Evolutionary conservation across 2,329 filamentous ascomycete species (phyloP), one percentile per base, ranked within the genome.

Genomic region (Graphilbum ipis-grandicollis): DNA sequence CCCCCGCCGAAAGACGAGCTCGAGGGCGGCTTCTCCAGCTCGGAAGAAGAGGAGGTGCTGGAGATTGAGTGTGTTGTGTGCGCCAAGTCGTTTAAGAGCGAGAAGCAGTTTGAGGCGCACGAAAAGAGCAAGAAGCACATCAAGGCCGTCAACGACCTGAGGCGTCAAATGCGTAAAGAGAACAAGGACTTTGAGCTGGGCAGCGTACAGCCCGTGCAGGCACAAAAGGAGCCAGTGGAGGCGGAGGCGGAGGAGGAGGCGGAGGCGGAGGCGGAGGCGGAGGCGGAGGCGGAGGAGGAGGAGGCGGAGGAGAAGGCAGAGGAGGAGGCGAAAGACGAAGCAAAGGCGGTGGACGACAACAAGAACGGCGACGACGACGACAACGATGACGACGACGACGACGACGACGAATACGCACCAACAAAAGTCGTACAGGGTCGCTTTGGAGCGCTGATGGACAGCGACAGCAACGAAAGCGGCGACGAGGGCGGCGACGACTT

Each of bases 101-200:
- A 93, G 52, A 85, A 84, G 45, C 88, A 96, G 51, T 85, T 80
- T 42, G 76, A 92, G 49, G 78, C 80, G 3, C 90, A 98, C 49
- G 86, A 94, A 58, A 84, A 79, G 59, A 96, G 88, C 63, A 98
- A 93, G 55, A 98, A 96, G 57, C 90, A 98, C 50, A 57, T 77
- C 42, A 96, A 93, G 52, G 79, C 84, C 3, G 68, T 94, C 7
- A 77, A 86, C 46, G 71, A 85, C 42, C 57, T 98, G 29, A 75
- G 74, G 48, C 68, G 72, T 48, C 77, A 90, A 52, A 93, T 98
- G 85, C 71, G 68, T 47, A 75, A 77, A 47, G 81, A 98, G 49
- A 79, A 86, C 48, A 62, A 64, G 33, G 64, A 74, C 34, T 54
- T 84, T 9, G 56, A 68, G 31, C 50, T 77, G 4, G 52, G 48